phyloP scores from a whole-genome alignment of 345 rosid genomes.

The Boechera divaricarpa region DNA sequence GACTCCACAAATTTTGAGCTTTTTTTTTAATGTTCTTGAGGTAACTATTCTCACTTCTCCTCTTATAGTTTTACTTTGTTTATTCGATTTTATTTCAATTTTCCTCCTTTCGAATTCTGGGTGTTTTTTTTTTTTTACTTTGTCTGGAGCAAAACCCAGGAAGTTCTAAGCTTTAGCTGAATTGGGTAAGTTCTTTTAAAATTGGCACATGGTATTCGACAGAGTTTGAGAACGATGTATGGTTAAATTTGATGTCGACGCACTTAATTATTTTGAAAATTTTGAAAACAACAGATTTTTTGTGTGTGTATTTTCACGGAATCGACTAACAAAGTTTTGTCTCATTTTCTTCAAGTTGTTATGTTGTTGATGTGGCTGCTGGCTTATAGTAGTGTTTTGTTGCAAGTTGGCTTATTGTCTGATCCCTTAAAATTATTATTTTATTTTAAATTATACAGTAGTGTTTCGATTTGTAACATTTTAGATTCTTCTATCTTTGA shows the following conservation, averaged over 20 bases:
- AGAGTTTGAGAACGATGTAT: slow-evolving; percentile 26
- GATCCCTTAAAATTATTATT: not conserved
- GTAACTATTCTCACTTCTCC: slow-evolving; percentile 31
- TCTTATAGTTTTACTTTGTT: not conserved
- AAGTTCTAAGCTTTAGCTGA: slow-evolving; percentile 15
- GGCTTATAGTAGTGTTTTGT: slow-evolving; percentile 5
- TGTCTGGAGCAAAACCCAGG: slow-evolving; percentile 6
- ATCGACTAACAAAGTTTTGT: slow-evolving; percentile 9
- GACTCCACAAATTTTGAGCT: slow-evolving; percentile 5
- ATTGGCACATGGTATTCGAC: not conserved
- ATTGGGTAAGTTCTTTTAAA: not conserved
- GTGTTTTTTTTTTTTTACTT: not conserved
- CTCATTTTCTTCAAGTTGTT: slow-evolving; percentile 26
- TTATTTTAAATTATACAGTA: slow-evolving; percentile 1
- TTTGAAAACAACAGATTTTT: slow-evolving; percentile 3
- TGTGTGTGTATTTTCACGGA: too few relatives aligned
- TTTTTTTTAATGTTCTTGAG: not conserved
- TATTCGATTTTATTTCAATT: not conserved
- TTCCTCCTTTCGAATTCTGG: not conserved
- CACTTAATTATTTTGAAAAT: not conserved
- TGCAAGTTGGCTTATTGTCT: slow-evolving; percentile 40
- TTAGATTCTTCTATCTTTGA: slow-evolving; percentile 42
- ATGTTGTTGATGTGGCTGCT: slow-evolving; percentile 29
- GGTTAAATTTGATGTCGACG: slow-evolving; percentile 29
- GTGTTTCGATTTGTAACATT: slow-evolving; percentile 24